These are phyloP conservation scores for Omphalea diandra DNA, from an alignment of 441 rosid species.

Conservation along the genomic window DNA sequence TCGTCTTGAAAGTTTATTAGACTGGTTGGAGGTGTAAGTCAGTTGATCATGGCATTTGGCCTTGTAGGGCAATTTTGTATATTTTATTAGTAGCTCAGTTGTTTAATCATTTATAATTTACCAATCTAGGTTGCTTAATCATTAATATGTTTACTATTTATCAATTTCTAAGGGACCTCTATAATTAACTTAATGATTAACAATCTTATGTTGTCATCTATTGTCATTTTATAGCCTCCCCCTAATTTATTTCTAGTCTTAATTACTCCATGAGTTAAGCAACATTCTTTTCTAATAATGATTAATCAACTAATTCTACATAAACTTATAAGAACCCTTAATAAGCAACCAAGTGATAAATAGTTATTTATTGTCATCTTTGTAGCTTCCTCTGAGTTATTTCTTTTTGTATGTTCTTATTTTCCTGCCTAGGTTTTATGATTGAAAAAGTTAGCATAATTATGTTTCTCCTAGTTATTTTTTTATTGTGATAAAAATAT, in stretches of 20 bases:
- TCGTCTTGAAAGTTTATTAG: not conserved
- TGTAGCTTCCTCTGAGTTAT: not conserved
- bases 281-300: constrained; percentile 1
- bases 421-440: not conserved
- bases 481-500: not conserved
- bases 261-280: not conserved
- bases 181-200: not conserved
- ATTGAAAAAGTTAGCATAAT: not conserved
- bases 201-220: not conserved
- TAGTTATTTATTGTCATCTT: not conserved
- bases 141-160: not conserved
- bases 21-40: not conserved
- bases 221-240: not conserved
- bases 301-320: not conserved
- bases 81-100: not conserved
- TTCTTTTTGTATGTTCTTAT: not conserved
- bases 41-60: constrained; percentile 10
- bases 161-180: not conserved
- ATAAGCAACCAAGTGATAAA: not conserved
- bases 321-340: not conserved
- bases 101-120: not conserved
- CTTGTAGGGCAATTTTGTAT: not conserved
- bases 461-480: not conserved
- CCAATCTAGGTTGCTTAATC: not conserved
- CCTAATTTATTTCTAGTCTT: not conserved